Percentiles rank a stretch among this genome's conserved stretches.
Evolutionary conservation across 805 yeast genomes (phyloP).

Genomic region (Saturnispora sekii): DNA sequence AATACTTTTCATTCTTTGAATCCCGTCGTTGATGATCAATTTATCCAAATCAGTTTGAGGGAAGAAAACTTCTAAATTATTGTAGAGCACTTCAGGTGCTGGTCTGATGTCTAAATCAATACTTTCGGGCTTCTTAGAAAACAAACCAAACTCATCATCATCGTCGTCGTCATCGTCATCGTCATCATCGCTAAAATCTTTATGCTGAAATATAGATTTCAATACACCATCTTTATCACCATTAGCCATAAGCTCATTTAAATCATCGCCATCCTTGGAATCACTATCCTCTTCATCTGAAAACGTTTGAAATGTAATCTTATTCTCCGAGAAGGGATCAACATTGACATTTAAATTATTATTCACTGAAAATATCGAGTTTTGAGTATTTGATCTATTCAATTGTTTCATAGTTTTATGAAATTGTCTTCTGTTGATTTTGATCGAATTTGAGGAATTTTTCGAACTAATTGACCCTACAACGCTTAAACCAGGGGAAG

Average conservation of each 20-base stretch:
- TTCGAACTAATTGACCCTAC: conserved; percentile 2
- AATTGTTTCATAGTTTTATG: conserved; percentile 8
- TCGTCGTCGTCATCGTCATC: conserved; percentile 3
- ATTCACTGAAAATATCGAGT: conserved; percentile 8
- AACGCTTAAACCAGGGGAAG: neutral
- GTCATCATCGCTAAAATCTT: neutral
- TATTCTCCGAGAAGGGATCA: conserved; percentile 62
- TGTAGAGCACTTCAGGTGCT: conserved; percentile 87
- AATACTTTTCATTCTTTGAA: conserved; percentile 73
- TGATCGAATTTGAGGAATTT: conserved; percentile 1
- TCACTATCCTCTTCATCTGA: conserved; percentile 20
- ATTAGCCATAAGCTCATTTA: conserved; percentile 40
- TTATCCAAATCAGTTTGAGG: conserved; percentile 89
- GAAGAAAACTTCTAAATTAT: conserved; percentile 83
- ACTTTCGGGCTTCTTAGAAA: conserved; percentile 65
- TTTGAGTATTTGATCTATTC: conserved; percentile 11
- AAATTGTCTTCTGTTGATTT: neutral
- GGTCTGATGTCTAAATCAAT: conserved; percentile 67
- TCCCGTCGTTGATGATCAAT: conserved; percentile 63
- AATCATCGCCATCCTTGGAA: conserved; percentile 9
- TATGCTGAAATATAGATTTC: conserved; percentile 17
- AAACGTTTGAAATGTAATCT: conserved; percentile 48
- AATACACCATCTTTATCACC: conserved; percentile 8
- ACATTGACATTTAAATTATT: conserved; percentile 11
- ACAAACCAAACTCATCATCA: conserved; percentile 22